Conservation (phyloP, 2,329 filamentous ascomycete species). For the Rhinocladiella mackenziei region DNA sequence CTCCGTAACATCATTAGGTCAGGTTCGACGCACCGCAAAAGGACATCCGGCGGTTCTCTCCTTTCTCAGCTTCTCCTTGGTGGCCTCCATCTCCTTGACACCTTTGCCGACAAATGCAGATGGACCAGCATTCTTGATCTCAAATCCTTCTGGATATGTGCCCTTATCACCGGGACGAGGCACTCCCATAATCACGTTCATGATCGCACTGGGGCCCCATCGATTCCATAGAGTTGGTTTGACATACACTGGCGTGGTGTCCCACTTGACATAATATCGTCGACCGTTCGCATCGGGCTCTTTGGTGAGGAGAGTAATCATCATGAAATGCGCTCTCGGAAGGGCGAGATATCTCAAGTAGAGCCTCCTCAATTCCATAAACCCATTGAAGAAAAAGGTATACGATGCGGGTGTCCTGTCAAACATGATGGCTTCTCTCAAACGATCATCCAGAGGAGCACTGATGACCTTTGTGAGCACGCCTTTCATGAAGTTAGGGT, state of each 20-base stretch:
- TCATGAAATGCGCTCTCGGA: slow-evolving; percentile 49
- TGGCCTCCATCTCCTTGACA: slow-evolving; percentile 44
- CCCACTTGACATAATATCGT: slow-evolving; percentile 50
- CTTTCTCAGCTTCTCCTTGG: slow-evolving; percentile 37
- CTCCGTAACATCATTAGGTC: background rate
- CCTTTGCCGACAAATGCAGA: slow-evolving; percentile 52
- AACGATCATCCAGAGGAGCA: slow-evolving; percentile 60
- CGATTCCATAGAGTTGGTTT: slow-evolving; percentile 57
- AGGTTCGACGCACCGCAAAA: slow-evolving; percentile 34
- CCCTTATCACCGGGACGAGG: slow-evolving; percentile 48
- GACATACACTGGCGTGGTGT: slow-evolving; percentile 63
- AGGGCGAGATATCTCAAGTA: slow-evolving; percentile 56
- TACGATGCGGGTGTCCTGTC: slow-evolving; percentile 38
- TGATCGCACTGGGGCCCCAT: slow-evolving; percentile 57
- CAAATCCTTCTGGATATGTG: slow-evolving; percentile 47
- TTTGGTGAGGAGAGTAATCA: slow-evolving; percentile 39
- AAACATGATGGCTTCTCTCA: slow-evolving; percentile 63
- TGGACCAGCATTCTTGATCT: slow-evolving; percentile 59
- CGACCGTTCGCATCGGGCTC: slow-evolving; percentile 52
- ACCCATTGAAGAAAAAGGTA: slow-evolving; percentile 40
- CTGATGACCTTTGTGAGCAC: slow-evolving; percentile 51
- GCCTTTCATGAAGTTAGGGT: slow-evolving; percentile 45
- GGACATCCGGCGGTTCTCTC: slow-evolving; percentile 48
- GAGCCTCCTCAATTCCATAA: slow-evolving; percentile 53
- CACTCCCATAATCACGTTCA: slow-evolving; percentile 45